Evolutionary conservation across 306 rosid species (phyloP).

Genomic region (Vachellia collinsii): DNA sequence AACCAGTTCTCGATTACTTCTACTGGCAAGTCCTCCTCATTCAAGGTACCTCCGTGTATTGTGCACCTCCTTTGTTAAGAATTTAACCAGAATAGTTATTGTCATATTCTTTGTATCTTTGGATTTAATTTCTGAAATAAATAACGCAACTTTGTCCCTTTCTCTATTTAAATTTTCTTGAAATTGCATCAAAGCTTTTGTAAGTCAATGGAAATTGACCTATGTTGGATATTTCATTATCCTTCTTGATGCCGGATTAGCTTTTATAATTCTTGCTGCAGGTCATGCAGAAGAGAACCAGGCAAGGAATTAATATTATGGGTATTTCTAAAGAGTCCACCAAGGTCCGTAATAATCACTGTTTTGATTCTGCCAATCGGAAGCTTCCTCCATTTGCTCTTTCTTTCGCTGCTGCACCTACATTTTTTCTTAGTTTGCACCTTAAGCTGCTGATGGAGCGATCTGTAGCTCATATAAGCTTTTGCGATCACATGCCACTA

Average conservation of each 20-base stretch:
- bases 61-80: not conserved
- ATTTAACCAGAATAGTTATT: not conserved
- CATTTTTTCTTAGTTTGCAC: slow-evolving; percentile 72
- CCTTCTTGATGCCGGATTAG: slow-evolving; percentile 15
- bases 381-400: slow-evolving; percentile 63
- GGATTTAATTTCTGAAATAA: not conserved
- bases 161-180: not conserved
- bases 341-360: slow-evolving; percentile 36
- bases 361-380: slow-evolving; percentile 46
- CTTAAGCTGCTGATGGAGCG: slow-evolving; percentile 71
- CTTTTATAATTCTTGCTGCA: slow-evolving; percentile 34
- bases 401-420: slow-evolving; percentile 67
- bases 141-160: not conserved
- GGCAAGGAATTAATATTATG: slow-evolving; percentile 55
- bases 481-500: slow-evolving; percentile 44
- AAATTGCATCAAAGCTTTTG: not conserved
- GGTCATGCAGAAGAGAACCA: slow-evolving; percentile 52
- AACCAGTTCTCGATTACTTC: slow-evolving; percentile 41
- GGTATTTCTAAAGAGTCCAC: slow-evolving; percentile 51
- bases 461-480: slow-evolving; percentile 51
- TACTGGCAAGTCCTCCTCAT: slow-evolving; percentile 35
- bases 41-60: slow-evolving; percentile 52
- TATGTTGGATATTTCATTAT: slow-evolving; percentile 10
- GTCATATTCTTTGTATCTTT: not conserved
- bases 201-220: not conserved